Evolutionary conservation across 129 eudicot species (phyloP).

Genomic region (Pittosporum tobira): DNA sequence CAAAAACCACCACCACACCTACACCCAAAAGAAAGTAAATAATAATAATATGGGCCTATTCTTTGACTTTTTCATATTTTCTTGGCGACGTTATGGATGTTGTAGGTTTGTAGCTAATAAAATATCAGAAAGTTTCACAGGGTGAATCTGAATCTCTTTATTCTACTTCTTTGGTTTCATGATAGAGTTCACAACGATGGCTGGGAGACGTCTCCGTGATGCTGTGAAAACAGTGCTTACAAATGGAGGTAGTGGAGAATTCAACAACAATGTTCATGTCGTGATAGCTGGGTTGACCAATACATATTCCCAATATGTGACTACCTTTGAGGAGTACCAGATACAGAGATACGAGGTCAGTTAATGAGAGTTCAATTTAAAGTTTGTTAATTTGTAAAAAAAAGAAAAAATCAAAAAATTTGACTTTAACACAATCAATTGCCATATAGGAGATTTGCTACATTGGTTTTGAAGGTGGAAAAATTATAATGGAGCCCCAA

Average conservation of each 20-base stretch:
- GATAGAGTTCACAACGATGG: slow-evolving; percentile 98
- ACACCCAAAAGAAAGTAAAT: no score
- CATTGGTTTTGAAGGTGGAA: neutral
- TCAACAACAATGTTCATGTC: slow-evolving; percentile 56
- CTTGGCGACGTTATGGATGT: neutral
- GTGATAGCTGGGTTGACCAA: slow-evolving; percentile 95
- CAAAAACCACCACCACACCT: no score
- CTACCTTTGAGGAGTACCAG: slow-evolving; percentile 84
- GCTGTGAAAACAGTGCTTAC: slow-evolving; percentile 62
- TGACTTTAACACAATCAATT: neutral
- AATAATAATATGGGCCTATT: no score
- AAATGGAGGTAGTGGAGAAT: slow-evolving; percentile 25
- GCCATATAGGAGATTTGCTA: neutral
- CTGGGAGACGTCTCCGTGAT: slow-evolving; percentile 96
- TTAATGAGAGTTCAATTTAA: slow-evolving; percentile 10
- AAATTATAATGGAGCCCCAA: no score
- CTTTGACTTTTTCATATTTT: no score
- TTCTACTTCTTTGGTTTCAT: neutral
- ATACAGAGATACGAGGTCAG: slow-evolving; percentile 91
- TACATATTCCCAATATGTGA: slow-evolving; percentile 85
- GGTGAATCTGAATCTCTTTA: neutral
- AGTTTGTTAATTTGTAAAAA: no score
- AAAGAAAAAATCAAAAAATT: no score
- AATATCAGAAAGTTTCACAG: neutral
- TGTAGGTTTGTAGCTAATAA: no score